Base-by-base conservation (phyloP, 1,139 yeast genomes). In the Geotrichum aggregatum region DNA sequence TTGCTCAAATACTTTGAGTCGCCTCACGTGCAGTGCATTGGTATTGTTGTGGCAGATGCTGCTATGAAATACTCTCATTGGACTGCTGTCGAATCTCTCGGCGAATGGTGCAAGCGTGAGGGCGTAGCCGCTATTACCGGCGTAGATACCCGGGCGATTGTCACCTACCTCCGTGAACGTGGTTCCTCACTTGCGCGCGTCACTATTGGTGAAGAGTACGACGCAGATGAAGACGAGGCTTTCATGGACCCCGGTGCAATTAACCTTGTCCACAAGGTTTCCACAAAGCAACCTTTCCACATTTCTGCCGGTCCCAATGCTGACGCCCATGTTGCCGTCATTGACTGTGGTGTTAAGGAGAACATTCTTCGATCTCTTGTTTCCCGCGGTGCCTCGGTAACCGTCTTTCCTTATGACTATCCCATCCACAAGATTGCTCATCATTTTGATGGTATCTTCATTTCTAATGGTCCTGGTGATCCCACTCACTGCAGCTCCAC, bases 291-390 rank as follows among this genome's bases (percentile, higher is more conserved):
- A 49, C 98, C 98, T 44, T 92, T 87, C 82, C 95, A 88, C 65
- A 78, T 92, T 47, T 74, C 83, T 31, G 80, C 87, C 55, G 82
- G 88, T 39, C 77, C 81, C 41, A 53, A 57, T 34, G 55, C 61
- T 21, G 75, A 78, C 52, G 72, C 76, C 62, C 96, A 91, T 68
- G 82, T 92, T 60, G 97, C 98, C 10, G 91, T 92, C 42, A 77
- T 92, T 59, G 98, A 92, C 71, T 92, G 98, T 72, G 98, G 98
- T 66, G 98, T 94, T 61, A 92, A 92, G 77, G 98, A 92, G 71
- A 92, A 92, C 71, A 92, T 92, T 61, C 77, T 92, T 67, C 83
- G 98, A 72, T 88, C 96, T 59, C 78, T 92, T 54, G 98, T 87
- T 33, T 79, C 87, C 61, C 85, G 98, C 72, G 98, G 98, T 58